Evolutionary conservation across 345 rosid species (phyloP).

Genomic region (Abelmoschus esculentus): DNA sequence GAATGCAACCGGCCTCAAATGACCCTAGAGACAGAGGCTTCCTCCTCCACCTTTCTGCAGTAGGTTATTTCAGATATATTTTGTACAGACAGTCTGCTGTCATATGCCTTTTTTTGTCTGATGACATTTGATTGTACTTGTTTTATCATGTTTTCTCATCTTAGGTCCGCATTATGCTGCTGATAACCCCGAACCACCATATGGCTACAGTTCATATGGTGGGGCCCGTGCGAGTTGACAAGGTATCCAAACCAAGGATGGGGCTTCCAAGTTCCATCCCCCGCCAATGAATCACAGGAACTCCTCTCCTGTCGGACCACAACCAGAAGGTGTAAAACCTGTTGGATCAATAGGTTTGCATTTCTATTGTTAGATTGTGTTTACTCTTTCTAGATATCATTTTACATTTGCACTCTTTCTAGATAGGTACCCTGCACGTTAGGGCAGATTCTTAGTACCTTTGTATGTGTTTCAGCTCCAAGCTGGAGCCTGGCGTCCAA

Average conservation of each 20-base stretch:
- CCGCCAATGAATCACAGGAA: conserved; percentile 53
- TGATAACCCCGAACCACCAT: conserved; percentile 42
- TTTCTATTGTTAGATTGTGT: not conserved
- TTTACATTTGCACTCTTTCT: not conserved
- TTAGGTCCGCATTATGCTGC: conserved; percentile 54
- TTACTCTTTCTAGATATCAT: not conserved
- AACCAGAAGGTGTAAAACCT: conserved; percentile 49
- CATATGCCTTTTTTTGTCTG: not conserved
- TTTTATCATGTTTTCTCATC: not conserved
- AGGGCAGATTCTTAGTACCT: not conserved
- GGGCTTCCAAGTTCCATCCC: conserved; percentile 51
- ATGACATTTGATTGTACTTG: not conserved
- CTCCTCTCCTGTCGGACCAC: conserved; percentile 47
- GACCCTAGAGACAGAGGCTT: conserved; percentile 57
- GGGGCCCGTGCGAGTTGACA: conserved; percentile 48
- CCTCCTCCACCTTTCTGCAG: conserved; percentile 50
- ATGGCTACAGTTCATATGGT: conserved; percentile 44
- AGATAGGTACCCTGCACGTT: no score
- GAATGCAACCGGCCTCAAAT: conserved; percentile 55
- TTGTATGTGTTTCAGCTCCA: conserved; percentile 34
- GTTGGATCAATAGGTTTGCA: conserved; percentile 39
- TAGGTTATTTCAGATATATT: conserved; percentile 19
- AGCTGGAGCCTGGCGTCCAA: conserved; percentile 66
- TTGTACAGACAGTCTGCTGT: not conserved
- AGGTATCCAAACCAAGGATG: conserved; percentile 57